Base-by-base conservation (phyloP, 768 basidiomycete genomes). In the Pisolithus marmoratus region DNA sequence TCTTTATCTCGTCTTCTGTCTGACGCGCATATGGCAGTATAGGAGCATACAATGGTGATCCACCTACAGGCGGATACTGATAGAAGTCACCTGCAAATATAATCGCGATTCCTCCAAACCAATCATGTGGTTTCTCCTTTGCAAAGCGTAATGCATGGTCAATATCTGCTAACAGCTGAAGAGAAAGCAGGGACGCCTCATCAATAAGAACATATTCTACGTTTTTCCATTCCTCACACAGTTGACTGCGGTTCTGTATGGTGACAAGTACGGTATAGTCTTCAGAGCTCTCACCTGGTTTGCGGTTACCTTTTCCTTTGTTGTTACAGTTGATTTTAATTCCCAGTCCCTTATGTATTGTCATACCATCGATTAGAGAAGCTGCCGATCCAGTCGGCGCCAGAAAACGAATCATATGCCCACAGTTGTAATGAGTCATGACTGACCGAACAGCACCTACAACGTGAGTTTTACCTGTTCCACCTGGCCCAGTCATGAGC, bases 81-180 rank as follows among this genome's bases (percentile, higher is more conserved):
- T 43, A 65, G 22, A 70, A 65, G 49, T 71, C 71, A 12, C 71
- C 71, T 1, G 68, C 27, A 43, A 71, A 66, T 8, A 71, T 67
- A 0, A 72, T 19, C 2, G 50, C 55, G 1, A 70, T 47, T 0
- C 70, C 70, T 1, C 69, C 67, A 61, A 67, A 71, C 51, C 48
- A 66, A 9, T 49, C 19, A 23, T 63, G 31, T 2, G 42, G 42
- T 5, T 53, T 58, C 48, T 69, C 61, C 19, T 55, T 63, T 1
- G 63, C 63, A 59, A 56, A 67, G 11, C 11, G 41, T 1, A 27
- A 9, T 27, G 27, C 27, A 27, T 27, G 27, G 27, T 27, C 27
- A 1, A 27, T 27, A 5, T 27, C 27, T 2, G 27, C 27, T 7
- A 27, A 1, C 2, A 27, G 27, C 4, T 27, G 7, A 27, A 27